phyloP scores from a whole-genome alignment of 192 early-diverging fungal genomes.

The Phlyctochytrium arcticum region DNA sequence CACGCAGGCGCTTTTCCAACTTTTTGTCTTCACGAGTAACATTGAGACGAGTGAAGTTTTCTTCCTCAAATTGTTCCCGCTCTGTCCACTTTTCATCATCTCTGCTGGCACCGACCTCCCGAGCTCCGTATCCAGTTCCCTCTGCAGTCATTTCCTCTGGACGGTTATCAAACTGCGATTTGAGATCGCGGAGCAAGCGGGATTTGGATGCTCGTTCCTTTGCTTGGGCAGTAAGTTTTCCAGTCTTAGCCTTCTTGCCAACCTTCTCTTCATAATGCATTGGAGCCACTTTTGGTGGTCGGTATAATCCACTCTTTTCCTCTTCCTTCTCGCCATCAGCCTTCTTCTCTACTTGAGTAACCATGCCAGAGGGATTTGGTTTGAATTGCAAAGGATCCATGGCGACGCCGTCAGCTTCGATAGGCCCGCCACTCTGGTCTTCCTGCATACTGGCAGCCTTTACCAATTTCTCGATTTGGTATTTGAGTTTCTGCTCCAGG shows the following conservation, averaged over 20 bases:
- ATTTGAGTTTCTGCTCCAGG: conserved; percentile 88
- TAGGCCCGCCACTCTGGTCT: conserved; percentile 12
- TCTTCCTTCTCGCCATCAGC: conserved; percentile 24
- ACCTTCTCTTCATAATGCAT: conserved; percentile 78
- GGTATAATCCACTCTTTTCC: conserved; percentile 66
- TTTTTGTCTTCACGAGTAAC: conserved; percentile 73
- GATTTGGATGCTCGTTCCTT: conserved; percentile 72
- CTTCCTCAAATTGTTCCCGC: conserved; percentile 76
- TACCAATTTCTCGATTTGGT: conserved; percentile 95
- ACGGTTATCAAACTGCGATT: conserved; percentile 76
- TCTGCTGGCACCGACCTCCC: conserved; percentile 51
- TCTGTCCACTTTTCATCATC: conserved; percentile 60
- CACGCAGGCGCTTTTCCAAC: conserved; percentile 32
- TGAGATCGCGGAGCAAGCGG: conserved; percentile 77
- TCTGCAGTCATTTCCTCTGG: conserved; percentile 72
- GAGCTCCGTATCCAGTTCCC: conserved; percentile 65
- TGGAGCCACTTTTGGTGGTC: conserved; percentile 78
- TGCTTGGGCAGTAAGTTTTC: conserved; percentile 59
- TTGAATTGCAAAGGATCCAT: conserved; percentile 82
- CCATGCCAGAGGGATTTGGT: conserved; percentile 65
- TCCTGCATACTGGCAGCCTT: conserved; percentile 38
- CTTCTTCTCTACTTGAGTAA: conserved; percentile 1
- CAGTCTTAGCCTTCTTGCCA: conserved; percentile 47
- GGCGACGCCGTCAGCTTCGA: conserved; percentile 8
- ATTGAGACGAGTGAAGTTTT: conserved; percentile 76